Evolutionary conservation across 768 basidiomycete genomes (phyloP).

Genomic region (Leccinum subtestaceum): DNA sequence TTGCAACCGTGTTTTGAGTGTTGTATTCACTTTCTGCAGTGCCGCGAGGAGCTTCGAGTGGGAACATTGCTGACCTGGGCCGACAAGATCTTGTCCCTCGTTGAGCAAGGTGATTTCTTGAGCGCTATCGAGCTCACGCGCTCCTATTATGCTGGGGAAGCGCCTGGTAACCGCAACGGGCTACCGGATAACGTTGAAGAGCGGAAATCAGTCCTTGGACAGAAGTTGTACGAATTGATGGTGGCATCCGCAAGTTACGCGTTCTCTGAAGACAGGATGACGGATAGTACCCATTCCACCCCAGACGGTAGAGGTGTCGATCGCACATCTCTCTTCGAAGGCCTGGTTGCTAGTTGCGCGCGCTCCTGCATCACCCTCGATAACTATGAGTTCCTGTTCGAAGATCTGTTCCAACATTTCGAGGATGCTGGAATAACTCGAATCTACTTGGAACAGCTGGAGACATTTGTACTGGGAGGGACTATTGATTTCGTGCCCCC

Average conservation of each 20-base stretch:
- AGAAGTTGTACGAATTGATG: constrained; percentile 81
- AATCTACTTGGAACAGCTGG: constrained; percentile 81
- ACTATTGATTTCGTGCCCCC: constrained; percentile 78
- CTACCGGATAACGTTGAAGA: constrained; percentile 67
- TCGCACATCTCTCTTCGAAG: constrained; percentile 85
- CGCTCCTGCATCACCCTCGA: constrained; percentile 77
- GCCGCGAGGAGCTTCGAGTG: constrained; percentile 63
- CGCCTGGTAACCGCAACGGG: constrained; percentile 82
- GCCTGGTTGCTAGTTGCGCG: constrained; percentile 72
- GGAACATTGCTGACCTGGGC: constrained; percentile 94
- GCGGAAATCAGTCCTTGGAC: constrained; percentile 63
- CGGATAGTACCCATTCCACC: constrained; percentile 79
- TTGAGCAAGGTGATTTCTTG: constrained; percentile 85
- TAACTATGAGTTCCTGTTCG: constrained; percentile 86
- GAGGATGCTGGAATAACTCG: constrained; percentile 77
- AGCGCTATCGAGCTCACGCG: constrained; percentile 84
- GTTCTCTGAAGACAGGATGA: constrained; percentile 94
- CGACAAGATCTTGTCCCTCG: constrained; percentile 80
- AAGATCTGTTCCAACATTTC: constrained; percentile 90
- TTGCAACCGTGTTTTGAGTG: background rate
- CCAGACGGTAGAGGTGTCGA: constrained; percentile 90
- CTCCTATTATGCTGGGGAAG: constrained; percentile 75
- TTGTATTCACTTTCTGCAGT: constrained; percentile 39
- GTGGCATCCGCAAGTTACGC: constrained; percentile 82
- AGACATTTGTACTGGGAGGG: constrained; percentile 76